phyloP scores from a whole-genome alignment of 768 basidiomycete genomes.

The Leccinum longicurvipes region DNA sequence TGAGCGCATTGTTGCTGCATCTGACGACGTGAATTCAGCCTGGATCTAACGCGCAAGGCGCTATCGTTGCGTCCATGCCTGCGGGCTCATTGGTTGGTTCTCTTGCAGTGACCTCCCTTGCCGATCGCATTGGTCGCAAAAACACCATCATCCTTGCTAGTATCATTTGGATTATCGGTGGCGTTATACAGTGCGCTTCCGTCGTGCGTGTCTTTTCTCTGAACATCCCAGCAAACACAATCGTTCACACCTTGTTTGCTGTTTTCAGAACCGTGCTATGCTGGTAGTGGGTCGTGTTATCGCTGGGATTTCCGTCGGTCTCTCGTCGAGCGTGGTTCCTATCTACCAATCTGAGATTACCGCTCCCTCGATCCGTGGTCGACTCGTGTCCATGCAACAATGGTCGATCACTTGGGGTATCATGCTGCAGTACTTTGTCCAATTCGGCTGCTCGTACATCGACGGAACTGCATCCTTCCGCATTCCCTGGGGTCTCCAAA shows the following conservation, averaged over 20 bases:
- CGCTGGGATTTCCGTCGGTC: slow-evolving; percentile 64
- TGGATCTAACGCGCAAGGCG: slow-evolving; percentile 56
- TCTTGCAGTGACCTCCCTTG: slow-evolving; percentile 58
- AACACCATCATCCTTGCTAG: slow-evolving; percentile 64
- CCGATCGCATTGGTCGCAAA: slow-evolving; percentile 64
- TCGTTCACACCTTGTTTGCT: not conserved
- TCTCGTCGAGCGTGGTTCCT: slow-evolving; percentile 64
- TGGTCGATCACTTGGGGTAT: slow-evolving; percentile 83
- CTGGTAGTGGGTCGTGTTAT: slow-evolving; percentile 68
- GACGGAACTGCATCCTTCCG: slow-evolving; percentile 70
- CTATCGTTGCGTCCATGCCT: slow-evolving; percentile 77
- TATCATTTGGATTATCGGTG: slow-evolving; percentile 69
- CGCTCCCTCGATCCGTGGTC: slow-evolving; percentile 68
- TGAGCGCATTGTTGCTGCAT: not conserved
- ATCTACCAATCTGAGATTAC: slow-evolving; percentile 76
- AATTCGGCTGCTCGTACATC: slow-evolving; percentile 70
- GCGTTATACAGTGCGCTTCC: slow-evolving; percentile 66
- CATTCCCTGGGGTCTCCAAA: slow-evolving; percentile 76
- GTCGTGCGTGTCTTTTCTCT: slow-evolving; percentile 28
- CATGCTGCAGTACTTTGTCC: slow-evolving; percentile 70
- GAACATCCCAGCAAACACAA: not conserved
- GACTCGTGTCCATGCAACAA: slow-evolving; percentile 75
- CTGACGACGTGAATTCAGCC: slow-evolving; percentile 35
- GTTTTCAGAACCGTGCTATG: slow-evolving; percentile 63
- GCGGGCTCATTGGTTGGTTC: slow-evolving; percentile 67